Conservation (phyloP, 345 rosid genomes). For the Microthlaspi erraticum region DNA sequence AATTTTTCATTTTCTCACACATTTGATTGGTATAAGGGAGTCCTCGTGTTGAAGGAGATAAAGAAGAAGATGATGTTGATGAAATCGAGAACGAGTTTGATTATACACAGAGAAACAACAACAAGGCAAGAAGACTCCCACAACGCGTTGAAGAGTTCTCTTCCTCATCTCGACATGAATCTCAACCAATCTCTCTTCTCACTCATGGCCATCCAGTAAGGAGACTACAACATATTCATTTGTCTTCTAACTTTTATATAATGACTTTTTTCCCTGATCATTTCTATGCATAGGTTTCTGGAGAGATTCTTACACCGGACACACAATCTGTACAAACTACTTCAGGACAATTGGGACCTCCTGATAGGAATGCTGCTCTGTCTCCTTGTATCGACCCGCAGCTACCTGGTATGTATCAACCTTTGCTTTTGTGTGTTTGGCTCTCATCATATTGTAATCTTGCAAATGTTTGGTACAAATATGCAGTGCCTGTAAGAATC, state of each 20-base stretch:
- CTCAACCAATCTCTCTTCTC: slow-evolving; percentile 84
- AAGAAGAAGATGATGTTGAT: slow-evolving; percentile 87
- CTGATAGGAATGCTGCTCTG: slow-evolving; percentile 64
- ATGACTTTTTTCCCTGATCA: not conserved
- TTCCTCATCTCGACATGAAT: slow-evolving; percentile 84
- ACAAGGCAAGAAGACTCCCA: slow-evolving; percentile 63
- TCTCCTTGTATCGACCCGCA: slow-evolving; percentile 86
- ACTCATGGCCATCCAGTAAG: slow-evolving; percentile 77
- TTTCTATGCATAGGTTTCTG: slow-evolving; percentile 66
- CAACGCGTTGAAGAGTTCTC: slow-evolving; percentile 82
- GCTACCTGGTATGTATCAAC: slow-evolving; percentile 68
- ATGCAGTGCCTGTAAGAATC: slow-evolving; percentile 74
- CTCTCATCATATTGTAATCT: not conserved
- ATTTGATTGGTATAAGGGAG: slow-evolving; percentile 58
- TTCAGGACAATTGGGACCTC: slow-evolving; percentile 85
- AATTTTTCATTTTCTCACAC: not conserved
- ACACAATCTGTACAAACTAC: slow-evolving; percentile 84
- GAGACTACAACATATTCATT: not conserved
- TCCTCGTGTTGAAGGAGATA: slow-evolving; percentile 84
- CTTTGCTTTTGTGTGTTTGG: slow-evolving; percentile 19
- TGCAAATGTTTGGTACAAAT: not conserved
- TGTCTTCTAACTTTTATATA: not conserved
- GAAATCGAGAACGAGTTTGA: slow-evolving; percentile 86
- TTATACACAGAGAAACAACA: slow-evolving; percentile 62
- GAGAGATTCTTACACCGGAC: slow-evolving; percentile 86